Evolutionary conservation across 176 grass and related monocot genomes (phyloP), one percentile per base, ranked within the genome.

Genomic region (Phyllostachys edulis): DNA sequence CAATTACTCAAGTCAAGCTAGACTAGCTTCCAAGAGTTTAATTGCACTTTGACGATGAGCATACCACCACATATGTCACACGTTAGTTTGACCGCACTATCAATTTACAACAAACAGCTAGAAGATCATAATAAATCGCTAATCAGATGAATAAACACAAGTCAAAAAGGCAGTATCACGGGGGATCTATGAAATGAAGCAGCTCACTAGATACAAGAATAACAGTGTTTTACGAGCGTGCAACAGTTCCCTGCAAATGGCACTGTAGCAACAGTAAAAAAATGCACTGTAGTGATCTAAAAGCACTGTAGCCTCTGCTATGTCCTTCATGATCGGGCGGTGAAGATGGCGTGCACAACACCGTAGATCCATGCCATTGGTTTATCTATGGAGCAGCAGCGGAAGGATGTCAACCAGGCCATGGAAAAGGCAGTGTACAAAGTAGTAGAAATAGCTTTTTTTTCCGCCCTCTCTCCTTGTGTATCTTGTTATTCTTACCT

Each of bases 151-250:
- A 78, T 82, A 72, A 79, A 44, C 73, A 67, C 13, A 47, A 40
- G 88, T 86, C 73, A 90, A 90, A 90, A 86, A 83, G 73, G 66
- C 79, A 60, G 67, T 63, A 86, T 86, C 84, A 73, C 39, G 79
- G 73, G 51, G 79, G 59, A 86, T 83, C 79, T 71, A 27, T 49
- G 87, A 39, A 50, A 59, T 39, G 78, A 44, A 38, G 7, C 34
- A 65, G 62, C 42, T 80, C 86, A 82, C 86, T 70, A 26, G 74
- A 69, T 29, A n/a, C n/a, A n/a, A n/a, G n/a, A n/a, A n/a, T n/a
- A n/a, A n/a, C n/a, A n/a, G n/a, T n/a, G n/a, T n/a, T n/a, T n/a
- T n/a, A n/a, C n/a, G n/a, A n/a, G n/a, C n/a, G n/a, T n/a, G n/a
- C n/a, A n/a, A n/a, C n/a, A n/a, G n/a, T n/a, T n/a, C n/a, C n/a